A percentile compares a stretch with the other conserved stretches of the same genome.
These are phyloP conservation scores for Hymenoscyphus scutula DNA, from an alignment of 2,329 filamentous ascomycete genomes.

Conservation along the genomic window DNA sequence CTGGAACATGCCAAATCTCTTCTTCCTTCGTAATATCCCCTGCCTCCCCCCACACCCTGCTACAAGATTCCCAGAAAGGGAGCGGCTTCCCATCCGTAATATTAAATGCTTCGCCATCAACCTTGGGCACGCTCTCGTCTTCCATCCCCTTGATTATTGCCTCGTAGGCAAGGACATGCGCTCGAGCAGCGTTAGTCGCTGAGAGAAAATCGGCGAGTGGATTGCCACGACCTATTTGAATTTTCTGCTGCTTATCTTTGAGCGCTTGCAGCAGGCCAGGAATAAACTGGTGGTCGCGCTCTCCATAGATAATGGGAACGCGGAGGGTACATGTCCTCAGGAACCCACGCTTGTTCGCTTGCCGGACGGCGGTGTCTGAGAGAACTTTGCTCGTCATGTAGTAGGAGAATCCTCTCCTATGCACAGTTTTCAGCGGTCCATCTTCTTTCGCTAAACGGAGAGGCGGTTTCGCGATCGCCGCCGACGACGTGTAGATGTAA, in stretches of 20 bases:
- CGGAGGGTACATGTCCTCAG: conserved; percentile 1
- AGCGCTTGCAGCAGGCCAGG: not conserved
- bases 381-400: not conserved
- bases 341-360: not conserved
- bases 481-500: not conserved
- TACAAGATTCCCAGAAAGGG: not conserved
- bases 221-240: not conserved
- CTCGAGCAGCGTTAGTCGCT: not conserved
- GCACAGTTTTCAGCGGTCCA: not conserved
- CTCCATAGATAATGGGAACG: not conserved
- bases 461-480: not conserved
- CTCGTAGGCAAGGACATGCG: not conserved
- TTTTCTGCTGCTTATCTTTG: not conserved
- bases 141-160: not conserved
- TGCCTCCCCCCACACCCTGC: not conserved
- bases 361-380: not conserved
- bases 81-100: conserved; percentile 3
- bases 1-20: not conserved
- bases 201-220: conserved; percentile 1
- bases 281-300: not conserved
- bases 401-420: not conserved
- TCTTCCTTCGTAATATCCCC: not conserved
- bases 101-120: conserved; percentile 5
- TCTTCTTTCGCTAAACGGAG: not conserved
- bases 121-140: not conserved